These are phyloP conservation scores for Leccinum olivaceopallidum DNA, from an alignment of 768 basidiomycete species.

Conservation along the genomic window DNA sequence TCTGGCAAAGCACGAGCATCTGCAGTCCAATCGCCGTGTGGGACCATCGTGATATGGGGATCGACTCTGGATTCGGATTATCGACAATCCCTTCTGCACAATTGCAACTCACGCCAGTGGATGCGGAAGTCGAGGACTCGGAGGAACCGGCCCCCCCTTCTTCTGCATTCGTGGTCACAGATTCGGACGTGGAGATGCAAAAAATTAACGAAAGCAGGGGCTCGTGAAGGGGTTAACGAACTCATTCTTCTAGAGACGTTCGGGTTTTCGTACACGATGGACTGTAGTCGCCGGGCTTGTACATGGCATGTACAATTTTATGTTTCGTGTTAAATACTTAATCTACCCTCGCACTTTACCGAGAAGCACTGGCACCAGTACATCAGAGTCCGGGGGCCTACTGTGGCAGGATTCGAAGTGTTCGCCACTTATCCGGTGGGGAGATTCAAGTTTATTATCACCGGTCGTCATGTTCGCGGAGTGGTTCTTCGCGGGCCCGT, in stretches of 20 bases:
- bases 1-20: not conserved
- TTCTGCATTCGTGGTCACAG: not conserved
- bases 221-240: not conserved
- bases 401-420: not conserved
- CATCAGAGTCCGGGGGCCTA: not conserved
- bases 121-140: not conserved
- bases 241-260: not conserved
- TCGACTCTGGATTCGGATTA: slow-evolving; percentile 21
- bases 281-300: not conserved
- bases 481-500: not conserved
- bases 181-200: not conserved
- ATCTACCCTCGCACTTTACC: not conserved
- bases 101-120: not conserved
- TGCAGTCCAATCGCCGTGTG: not conserved
- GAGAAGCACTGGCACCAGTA: not conserved
- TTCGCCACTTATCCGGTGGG: not conserved
- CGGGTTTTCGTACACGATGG: not conserved
- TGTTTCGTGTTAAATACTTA: too few species aligned
- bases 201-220: not conserved
- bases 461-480: not conserved
- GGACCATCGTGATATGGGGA: not conserved
- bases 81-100: not conserved
- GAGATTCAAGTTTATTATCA: not conserved
- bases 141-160: not conserved
- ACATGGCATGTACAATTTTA: not conserved